Conservation (phyloP, 371 early-diverging fungal species). For the Rhizopus sp. region DNA sequence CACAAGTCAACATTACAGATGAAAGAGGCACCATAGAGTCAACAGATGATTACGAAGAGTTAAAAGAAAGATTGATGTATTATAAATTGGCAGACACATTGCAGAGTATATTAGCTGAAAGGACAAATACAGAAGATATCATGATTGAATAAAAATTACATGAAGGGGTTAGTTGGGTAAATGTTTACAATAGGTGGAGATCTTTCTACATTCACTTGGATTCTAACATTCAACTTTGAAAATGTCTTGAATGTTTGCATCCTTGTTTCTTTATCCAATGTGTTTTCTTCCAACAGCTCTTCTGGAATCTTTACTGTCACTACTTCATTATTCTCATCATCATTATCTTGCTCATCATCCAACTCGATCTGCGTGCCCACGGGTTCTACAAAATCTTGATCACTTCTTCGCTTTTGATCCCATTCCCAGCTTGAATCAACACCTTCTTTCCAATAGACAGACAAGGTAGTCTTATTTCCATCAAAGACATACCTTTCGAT, state of each 20-base stretch:
- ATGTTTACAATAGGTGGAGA: constrained; percentile 43
- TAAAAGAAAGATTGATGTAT: background rate
- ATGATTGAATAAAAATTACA: background rate
- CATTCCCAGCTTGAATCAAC: constrained; percentile 20
- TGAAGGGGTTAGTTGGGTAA: constrained; percentile 41
- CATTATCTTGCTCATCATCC: constrained; percentile 23
- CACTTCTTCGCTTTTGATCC: constrained; percentile 11
- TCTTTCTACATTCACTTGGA: constrained; percentile 32
- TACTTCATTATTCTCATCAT: constrained; percentile 19
- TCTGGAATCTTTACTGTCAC: constrained; percentile 14
- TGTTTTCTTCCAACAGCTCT: constrained; percentile 10
- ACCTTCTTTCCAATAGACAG: constrained; percentile 52
- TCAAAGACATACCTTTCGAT: constrained; percentile 55
- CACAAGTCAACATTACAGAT: constrained; percentile 5
- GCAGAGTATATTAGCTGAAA: background rate
- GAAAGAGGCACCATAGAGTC: background rate
- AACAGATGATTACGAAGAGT: background rate
- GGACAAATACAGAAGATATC: background rate
- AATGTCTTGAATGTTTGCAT: constrained; percentile 37
- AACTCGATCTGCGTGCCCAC: constrained; percentile 20
- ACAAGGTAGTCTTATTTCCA: constrained; percentile 28
- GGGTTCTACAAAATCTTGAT: constrained; percentile 9
- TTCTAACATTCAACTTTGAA: constrained; percentile 28
- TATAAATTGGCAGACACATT: background rate
- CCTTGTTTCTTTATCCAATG: constrained; percentile 15